These are phyloP conservation scores for Saccharum officinarum DNA, from an alignment of 176 grass and related monocot species.

Conservation along the genomic window DNA sequence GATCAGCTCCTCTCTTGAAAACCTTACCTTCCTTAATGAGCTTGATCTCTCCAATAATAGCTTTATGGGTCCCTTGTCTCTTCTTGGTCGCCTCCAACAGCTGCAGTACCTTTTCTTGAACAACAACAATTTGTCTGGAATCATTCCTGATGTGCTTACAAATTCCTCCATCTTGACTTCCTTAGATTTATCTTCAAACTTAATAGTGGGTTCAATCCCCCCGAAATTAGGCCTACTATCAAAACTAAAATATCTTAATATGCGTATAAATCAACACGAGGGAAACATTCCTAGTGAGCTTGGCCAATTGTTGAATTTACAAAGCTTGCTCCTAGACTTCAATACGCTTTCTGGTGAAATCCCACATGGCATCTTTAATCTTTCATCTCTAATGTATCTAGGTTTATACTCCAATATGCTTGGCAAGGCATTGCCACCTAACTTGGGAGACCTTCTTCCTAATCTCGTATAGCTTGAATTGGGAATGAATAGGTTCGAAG, in stretches of 20 bases:
- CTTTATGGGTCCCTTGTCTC: background rate
- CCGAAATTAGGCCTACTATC: constrained; percentile 7
- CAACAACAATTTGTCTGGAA: background rate
- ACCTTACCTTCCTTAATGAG: background rate
- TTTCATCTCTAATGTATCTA: background rate
- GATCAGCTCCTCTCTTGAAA: background rate
- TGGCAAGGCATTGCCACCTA: constrained; percentile 1
- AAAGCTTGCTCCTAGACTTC: rapidly evolving
- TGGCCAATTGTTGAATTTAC: background rate
- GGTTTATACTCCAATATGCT: background rate
- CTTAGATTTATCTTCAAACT: background rate
- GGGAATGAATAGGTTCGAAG: background rate
- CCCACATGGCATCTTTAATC: background rate
- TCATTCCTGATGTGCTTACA: background rate
- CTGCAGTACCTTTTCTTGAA: background rate
- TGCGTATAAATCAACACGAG: background rate
- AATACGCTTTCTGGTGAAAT: background rate
- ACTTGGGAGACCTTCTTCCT: constrained; percentile 23
- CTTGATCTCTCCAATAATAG: background rate
- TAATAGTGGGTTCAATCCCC: constrained; percentile 9
- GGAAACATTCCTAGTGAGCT: background rate
- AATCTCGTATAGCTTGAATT: constrained; percentile 6
- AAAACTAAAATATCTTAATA: background rate
- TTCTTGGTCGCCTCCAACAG: background rate
- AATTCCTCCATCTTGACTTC: background rate